These are phyloP conservation scores for Ascocoryne sarcoides DNA, from an alignment of 2,329 filamentous ascomycete genomes.

Conservation along the genomic window DNA sequence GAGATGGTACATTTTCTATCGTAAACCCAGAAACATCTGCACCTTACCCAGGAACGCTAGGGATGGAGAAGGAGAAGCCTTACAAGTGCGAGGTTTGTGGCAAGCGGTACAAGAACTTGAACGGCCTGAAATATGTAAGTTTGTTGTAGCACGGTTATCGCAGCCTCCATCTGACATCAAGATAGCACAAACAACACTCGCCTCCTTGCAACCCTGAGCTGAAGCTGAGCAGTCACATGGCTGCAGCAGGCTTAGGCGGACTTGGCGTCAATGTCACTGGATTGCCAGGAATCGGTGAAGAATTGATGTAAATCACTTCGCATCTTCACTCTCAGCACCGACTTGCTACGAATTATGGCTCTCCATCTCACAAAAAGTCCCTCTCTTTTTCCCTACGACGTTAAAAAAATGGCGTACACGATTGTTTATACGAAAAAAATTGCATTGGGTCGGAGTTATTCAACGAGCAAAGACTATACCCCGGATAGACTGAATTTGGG, in stretches of 20 bases:
- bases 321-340: background rate
- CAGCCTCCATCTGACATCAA: constrained; percentile 18
- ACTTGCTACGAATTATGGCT: background rate
- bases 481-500: background rate
- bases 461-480: background rate
- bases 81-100: constrained; percentile 96
- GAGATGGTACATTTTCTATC: constrained; percentile 95
- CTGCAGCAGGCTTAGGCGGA: constrained; percentile 6
- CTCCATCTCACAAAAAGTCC: background rate
- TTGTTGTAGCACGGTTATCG: background rate
- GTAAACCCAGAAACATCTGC: constrained; percentile 92
- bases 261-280: constrained; percentile 30
- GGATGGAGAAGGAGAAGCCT: constrained; percentile 99
- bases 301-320: background rate
- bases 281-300: constrained; percentile 45
- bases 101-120: constrained; percentile 98
- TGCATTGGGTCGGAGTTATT: background rate
- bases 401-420: background rate
- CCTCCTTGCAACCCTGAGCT: constrained; percentile 84
- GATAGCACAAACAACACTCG: constrained; percentile 68
- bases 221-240: constrained; percentile 35
- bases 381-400: background rate
- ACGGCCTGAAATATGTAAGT: constrained; percentile 88
- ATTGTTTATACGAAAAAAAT: background rate
- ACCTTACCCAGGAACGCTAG: constrained; percentile 88